Evolutionary conservation across 1,284 basidiomycete species (phyloP).

Genomic region (Boletus hoseneyae): DNA sequence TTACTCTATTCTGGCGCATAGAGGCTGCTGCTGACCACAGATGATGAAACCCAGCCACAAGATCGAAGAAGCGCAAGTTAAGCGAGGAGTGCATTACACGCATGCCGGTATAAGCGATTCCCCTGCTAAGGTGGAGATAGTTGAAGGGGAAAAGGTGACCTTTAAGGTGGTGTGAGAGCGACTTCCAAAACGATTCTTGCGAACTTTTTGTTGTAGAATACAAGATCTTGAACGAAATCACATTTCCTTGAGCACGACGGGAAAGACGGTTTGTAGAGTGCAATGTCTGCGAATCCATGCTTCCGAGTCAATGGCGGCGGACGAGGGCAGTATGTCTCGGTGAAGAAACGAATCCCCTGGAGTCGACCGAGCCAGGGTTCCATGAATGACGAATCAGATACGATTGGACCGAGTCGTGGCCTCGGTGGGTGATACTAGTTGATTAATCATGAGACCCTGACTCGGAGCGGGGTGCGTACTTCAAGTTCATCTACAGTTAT

Average conservation of each 20-base stretch:
- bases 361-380: conserved; percentile 61
- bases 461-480: too few species aligned
- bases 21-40: not conserved
- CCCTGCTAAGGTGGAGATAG: not conserved
- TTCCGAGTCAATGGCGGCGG: too few species aligned
- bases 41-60: not conserved
- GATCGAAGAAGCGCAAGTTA: not conserved
- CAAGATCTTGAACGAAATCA: too few species aligned
- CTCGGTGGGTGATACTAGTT: too few species aligned
- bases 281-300: conserved; percentile 81
- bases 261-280: conserved; percentile 72
- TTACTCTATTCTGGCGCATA: not conserved
- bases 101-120: not conserved
- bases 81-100: conserved; percentile 2
- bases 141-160: not conserved
- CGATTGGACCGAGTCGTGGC: not conserved
- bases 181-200: too few species aligned
- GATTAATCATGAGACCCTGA: too few species aligned
- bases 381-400: conserved; percentile 14
- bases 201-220: too few species aligned
- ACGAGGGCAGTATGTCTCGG: conserved; percentile 61
- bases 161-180: not conserved
- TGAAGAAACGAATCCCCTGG: conserved; percentile 62
- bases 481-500: too few species aligned
- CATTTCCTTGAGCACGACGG: conserved; percentile 7